Percentiles rank a stretch among this genome's conserved stretches.
Evolutionary conservation across 2,329 filamentous ascomycete species (phyloP).

Genomic region (Rhynchosporium agropyri): DNA sequence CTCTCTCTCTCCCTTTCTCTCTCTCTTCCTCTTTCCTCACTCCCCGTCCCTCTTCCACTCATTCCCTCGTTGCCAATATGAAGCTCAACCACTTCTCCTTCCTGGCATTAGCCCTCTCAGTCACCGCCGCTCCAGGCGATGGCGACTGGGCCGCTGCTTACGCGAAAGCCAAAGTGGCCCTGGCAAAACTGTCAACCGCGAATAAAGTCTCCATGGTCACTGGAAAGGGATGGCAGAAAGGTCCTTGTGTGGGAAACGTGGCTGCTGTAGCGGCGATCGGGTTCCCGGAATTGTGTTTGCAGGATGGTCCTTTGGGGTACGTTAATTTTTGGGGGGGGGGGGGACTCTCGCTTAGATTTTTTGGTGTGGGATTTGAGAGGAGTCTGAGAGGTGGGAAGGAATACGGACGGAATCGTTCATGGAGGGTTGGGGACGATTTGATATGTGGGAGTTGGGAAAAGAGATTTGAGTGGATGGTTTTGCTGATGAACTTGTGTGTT

Average conservation of each 20-base stretch:
- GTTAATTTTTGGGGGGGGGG: not conserved
- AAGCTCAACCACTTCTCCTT: slow-evolving; percentile 19
- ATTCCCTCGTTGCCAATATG: slow-evolving; percentile 21
- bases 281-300: slow-evolving; percentile 75
- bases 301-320: slow-evolving; percentile 75
- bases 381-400: no score
- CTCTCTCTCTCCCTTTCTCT: not conserved
- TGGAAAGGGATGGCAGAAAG: slow-evolving; percentile 75
- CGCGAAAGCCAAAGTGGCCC: slow-evolving; percentile 65
- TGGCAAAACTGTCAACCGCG: slow-evolving; percentile 68
- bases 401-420: no score
- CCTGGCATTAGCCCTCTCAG: slow-evolving; percentile 27
- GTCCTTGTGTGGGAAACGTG: slow-evolving; percentile 67
- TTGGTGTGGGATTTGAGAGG: no score
- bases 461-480: not conserved
- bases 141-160: slow-evolving; percentile 69
- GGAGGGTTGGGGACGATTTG: no score
- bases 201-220: slow-evolving; percentile 83
- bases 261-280: slow-evolving; percentile 57
- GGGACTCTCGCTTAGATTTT: no score
- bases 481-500: slow-evolving; percentile 3
- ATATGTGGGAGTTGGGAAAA: not conserved
- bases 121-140: slow-evolving; percentile 28
- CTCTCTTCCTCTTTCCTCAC: not conserved
- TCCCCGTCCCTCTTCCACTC: not conserved